A percentile compares a stretch with the other conserved stretches of the same genome.
These are phyloP conservation scores for Puccinia horiana DNA, from an alignment of 1,284 basidiomycete species.

Conservation along the genomic window DNA sequence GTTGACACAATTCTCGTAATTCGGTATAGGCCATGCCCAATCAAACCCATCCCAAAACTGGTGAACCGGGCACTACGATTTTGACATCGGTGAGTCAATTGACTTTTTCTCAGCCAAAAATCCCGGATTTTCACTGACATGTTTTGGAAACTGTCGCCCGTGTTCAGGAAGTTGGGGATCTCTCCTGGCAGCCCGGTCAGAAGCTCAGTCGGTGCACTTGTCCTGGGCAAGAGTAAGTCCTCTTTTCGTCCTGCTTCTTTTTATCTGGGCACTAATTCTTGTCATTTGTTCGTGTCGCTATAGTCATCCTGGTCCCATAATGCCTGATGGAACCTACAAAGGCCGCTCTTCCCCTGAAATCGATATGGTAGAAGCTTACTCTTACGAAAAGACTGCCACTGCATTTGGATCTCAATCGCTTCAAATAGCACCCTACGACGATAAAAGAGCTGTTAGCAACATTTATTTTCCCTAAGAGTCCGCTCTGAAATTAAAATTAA, in stretches of 20 bases:
- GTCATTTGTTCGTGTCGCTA: conserved; percentile 54
- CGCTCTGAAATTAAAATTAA: too few relatives aligned
- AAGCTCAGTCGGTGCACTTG: conserved; percentile 56
- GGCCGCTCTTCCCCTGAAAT: conserved; percentile 57
- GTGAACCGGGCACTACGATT: conserved; percentile 35
- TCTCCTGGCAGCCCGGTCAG: conserved; percentile 55
- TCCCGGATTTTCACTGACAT: conserved; percentile 41
- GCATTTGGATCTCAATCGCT: conserved; percentile 55
- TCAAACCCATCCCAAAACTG: conserved; percentile 48
- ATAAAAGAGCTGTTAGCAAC: conserved; percentile 53
- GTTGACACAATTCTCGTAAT: background rate
- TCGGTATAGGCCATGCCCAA: conserved; percentile 45
- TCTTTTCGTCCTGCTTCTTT: background rate
- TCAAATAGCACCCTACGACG: conserved; percentile 56
- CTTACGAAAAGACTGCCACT: conserved; percentile 36
- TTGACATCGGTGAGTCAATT: conserved; percentile 14
- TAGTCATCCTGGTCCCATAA: conserved; percentile 55
- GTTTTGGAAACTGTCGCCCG: conserved; percentile 40
- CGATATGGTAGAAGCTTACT: conserved; percentile 57
- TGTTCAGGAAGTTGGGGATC: conserved; percentile 30
- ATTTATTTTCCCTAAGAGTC: background rate
- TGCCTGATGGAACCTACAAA: conserved; percentile 54
- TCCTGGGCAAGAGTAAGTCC: conserved; percentile 51
- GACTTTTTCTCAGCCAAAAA: conserved; percentile 6
- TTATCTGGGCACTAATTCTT: conserved; percentile 43